These are phyloP conservation scores for Rhodotorula kratochvilovae DNA, from an alignment of 768 basidiomycete genomes.

Conservation along the genomic window DNA sequence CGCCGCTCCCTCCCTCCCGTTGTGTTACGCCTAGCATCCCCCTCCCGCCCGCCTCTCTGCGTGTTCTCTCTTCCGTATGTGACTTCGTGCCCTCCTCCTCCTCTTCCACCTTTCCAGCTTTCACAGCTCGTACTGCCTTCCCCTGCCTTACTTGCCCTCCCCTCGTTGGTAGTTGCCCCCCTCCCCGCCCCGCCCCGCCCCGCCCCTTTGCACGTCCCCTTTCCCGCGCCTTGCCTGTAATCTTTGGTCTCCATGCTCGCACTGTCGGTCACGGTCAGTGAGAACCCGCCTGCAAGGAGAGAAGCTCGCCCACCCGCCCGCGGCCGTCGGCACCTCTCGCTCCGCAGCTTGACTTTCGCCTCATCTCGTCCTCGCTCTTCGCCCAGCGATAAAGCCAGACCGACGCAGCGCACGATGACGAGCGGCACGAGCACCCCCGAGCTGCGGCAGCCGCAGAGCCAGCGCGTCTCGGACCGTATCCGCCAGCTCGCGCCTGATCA, in stretches of 20 bases:
- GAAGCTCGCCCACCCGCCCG: background rate
- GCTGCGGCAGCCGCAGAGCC: slow-evolving; percentile 16
- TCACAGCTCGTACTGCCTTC: background rate
- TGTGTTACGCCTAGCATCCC: background rate
- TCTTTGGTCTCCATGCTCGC: background rate
- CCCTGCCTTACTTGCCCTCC: background rate
- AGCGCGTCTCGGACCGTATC: slow-evolving; percentile 68
- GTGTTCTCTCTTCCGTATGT: background rate
- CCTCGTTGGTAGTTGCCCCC: background rate
- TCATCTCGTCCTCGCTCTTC: background rate
- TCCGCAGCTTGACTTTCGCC: background rate
- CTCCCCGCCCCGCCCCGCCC: too few species aligned
- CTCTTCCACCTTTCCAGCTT: too few species aligned
- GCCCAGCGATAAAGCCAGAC: background rate
- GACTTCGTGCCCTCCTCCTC: background rate
- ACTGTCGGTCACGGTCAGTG: too few species aligned
- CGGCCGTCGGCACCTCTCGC: too few species aligned
- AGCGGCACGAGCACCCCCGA: slow-evolving; percentile 20
- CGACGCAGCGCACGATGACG: too few species aligned
- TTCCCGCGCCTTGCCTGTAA: slow-evolving; percentile 9
- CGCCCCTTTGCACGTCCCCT: background rate
- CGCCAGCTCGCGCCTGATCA: slow-evolving; percentile 48
- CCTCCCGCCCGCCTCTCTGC: background rate
- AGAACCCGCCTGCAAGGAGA: background rate
- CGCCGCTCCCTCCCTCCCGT: background rate